A percentile compares a stretch with the other conserved stretches of the same genome.
These are phyloP conservation scores for Spinacia oleracea DNA, from an alignment of 179 eudicot species.

Conservation along the genomic window DNA sequence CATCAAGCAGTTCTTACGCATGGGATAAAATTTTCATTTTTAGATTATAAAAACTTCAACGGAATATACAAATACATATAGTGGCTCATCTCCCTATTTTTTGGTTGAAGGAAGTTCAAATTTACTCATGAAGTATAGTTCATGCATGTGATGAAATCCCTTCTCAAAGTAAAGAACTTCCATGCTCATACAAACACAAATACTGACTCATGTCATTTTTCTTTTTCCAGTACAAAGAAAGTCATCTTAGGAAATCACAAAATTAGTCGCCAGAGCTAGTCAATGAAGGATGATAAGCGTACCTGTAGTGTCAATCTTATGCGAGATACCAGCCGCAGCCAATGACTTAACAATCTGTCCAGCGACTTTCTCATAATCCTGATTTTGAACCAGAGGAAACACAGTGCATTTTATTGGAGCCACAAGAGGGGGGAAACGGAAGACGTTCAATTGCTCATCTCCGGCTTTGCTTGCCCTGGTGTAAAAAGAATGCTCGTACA, in stretches of 20 bases:
- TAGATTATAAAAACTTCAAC: neutral
- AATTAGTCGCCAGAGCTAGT: neutral
- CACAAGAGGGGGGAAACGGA: conserved; percentile 87
- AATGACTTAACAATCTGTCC: conserved; percentile 64
- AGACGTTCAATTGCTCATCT: conserved; percentile 79
- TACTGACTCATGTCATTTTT: neutral
- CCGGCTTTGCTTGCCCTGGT: conserved; percentile 84
- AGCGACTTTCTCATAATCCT: conserved; percentile 76
- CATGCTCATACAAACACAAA: neutral
- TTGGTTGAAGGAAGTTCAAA: neutral
- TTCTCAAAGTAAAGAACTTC: neutral
- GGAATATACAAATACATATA: neutral
- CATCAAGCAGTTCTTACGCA: neutral
- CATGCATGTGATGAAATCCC: neutral
- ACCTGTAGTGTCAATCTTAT: conserved; percentile 87
- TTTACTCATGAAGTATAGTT: neutral
- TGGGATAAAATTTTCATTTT: neutral
- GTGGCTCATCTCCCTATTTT: neutral
- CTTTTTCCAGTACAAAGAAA: neutral
- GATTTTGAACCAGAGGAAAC: conserved; percentile 83
- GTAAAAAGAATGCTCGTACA: conserved; percentile 87
- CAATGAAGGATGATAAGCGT: conserved; percentile 4
- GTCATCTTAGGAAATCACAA: neutral
- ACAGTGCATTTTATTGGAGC: conserved; percentile 96
- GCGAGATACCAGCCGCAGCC: conserved; percentile 70